Conservation (phyloP, 2,329 filamentous ascomycete genomes). For the Trichoderma koningii region DNA sequence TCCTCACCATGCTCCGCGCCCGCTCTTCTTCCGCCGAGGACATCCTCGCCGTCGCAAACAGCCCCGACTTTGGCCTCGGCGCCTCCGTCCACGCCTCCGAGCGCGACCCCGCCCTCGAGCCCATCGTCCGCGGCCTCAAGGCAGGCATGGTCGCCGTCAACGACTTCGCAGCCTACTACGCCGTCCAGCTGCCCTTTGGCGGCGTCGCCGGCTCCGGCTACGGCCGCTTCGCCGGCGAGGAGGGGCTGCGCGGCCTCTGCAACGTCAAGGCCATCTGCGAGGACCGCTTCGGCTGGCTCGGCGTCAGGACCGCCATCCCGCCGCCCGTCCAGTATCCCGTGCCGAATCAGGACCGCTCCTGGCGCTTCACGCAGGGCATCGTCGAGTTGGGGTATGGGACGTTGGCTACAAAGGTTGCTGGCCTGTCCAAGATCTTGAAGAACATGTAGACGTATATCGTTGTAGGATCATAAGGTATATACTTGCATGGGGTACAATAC, state of each 20-base stretch:
- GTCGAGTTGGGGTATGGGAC: constrained; percentile 62
- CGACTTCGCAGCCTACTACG: constrained; percentile 92
- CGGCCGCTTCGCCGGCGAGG: constrained; percentile 87
- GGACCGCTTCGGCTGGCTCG: constrained; percentile 66
- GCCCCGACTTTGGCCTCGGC: constrained; percentile 81
- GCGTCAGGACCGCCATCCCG: constrained; percentile 76
- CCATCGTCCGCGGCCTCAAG: constrained; percentile 68
- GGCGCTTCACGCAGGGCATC: constrained; percentile 63
- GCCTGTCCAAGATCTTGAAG: constrained; percentile 46
- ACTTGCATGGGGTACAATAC: too few species aligned
- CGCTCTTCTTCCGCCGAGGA: constrained; percentile 58
- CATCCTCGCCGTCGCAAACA: constrained; percentile 79
- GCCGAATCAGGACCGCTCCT: constrained; percentile 61
- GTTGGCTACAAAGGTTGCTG: constrained; percentile 43
- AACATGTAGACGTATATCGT: constrained; percentile 41
- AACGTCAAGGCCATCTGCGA: constrained; percentile 85
- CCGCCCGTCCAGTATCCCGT: constrained; percentile 81
- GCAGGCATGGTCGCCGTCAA: constrained; percentile 94
- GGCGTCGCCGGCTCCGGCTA: constrained; percentile 89
- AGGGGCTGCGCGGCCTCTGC: constrained; percentile 81
- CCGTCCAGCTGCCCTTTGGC: constrained; percentile 91
- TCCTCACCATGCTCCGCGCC: constrained; percentile 83
- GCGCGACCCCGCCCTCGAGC: constrained; percentile 58
- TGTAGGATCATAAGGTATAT: not conserved
- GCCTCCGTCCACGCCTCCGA: constrained; percentile 82